Base-by-base conservation (phyloP, 2,329 filamentous ascomycete species). In the Xylariaceae sp. region DNA sequence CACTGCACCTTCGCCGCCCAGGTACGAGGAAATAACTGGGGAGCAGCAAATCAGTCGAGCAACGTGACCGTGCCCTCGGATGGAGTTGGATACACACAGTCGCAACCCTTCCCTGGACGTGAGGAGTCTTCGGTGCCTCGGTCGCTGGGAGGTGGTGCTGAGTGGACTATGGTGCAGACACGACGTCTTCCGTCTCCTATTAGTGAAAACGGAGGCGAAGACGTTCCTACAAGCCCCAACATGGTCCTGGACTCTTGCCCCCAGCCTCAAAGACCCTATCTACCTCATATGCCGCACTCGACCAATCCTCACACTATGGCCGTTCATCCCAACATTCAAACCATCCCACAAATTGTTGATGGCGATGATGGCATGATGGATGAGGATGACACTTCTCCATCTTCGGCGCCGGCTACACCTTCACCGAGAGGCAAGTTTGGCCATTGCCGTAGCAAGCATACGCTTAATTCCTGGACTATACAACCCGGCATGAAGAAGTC, bases 401-500 rank as follows among this genome's bases (percentile, higher is more conserved):
- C 69, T 18, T 71, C 70, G 18, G 68, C 66, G 41, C 71, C 69
- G 6, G 65, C 67, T 54, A 74, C 79, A 2, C 75, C 79, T 1
- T 81, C 79, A 7, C 79, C 81, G 0, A 76, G 77, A 5, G 75
- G 81, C 37, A 80, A 73, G 56, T 78, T 79, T 65, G 82, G 83
- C 10, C 83, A 86, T 66, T 79, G 79, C 12, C 79, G 83, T 50
- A 85, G 81, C 61, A 80, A 81, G 51, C 83, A 86, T 64, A 86
- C 83, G 0, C 72, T 86, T 53, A 84, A 84, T 67, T 79, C 77
- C 53, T 86, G 83, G 83, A 86, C 83, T 1, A 76, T 79, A 66
- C 81, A 85, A 58, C 82, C 83, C 0, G 83, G 83, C 62, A 85
- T 85, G 81, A 89, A 88, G 74, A 84, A 83, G 70, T 85, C 82